Conservation (phyloP, 2,329 filamentous ascomycete species). For the Sporothrix pseudoabietina region DNA sequence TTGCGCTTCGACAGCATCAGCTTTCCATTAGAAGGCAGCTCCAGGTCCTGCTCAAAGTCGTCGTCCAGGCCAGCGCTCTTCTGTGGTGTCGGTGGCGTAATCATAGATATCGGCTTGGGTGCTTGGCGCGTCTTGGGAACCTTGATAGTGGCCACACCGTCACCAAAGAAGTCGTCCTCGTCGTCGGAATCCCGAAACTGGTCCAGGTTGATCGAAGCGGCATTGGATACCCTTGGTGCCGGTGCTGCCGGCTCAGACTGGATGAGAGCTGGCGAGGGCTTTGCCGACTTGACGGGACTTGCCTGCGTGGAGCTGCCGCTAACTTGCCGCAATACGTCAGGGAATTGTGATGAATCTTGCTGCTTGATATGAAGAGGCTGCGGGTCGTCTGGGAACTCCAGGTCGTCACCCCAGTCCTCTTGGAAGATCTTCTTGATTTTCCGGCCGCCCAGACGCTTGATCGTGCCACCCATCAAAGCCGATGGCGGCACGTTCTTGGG, state of each 20-base stretch:
- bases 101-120: slow-evolving; percentile 54
- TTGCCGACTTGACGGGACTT: slow-evolving; percentile 51
- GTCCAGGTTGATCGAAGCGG: slow-evolving; percentile 56
- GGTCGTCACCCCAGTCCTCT: slow-evolving; percentile 80
- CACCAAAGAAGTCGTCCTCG: slow-evolving; percentile 64
- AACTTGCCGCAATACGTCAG: slow-evolving; percentile 68
- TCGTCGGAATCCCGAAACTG: slow-evolving; percentile 64
- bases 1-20: slow-evolving; percentile 64
- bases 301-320: slow-evolving; percentile 57
- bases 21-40: slow-evolving; percentile 67
- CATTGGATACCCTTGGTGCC: slow-evolving; percentile 42
- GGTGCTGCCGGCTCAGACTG: slow-evolving; percentile 43
- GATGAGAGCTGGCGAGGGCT: slow-evolving; percentile 37
- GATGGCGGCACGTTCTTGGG: slow-evolving; percentile 85
- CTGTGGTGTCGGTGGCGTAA: slow-evolving; percentile 59
- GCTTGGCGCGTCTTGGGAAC: slow-evolving; percentile 60
- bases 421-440: slow-evolving; percentile 73
- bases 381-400: slow-evolving; percentile 65
- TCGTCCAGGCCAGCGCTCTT: slow-evolving; percentile 56
- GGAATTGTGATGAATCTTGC: slow-evolving; percentile 62
- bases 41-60: slow-evolving; percentile 72
- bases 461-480: slow-evolving; percentile 87
- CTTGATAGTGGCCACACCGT: slow-evolving; percentile 68
- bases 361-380: slow-evolving; percentile 67
- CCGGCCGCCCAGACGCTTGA: slow-evolving; percentile 80